Evolutionary conservation across 495 filamentous ascomycete genomes (phyloP).

Genomic region (Podospora pseudopauciseta): DNA sequence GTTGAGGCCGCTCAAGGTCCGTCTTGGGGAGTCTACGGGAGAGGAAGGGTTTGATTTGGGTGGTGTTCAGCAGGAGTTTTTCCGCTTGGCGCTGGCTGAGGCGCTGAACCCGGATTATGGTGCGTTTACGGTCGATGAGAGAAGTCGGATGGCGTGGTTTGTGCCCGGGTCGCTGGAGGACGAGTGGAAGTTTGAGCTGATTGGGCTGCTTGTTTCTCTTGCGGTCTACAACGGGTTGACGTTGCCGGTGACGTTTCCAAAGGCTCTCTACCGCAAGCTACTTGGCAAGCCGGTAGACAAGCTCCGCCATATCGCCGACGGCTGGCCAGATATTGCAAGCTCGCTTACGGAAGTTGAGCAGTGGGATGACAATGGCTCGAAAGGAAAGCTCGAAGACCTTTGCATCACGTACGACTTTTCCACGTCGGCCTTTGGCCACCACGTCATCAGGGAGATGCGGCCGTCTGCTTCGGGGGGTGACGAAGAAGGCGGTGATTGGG

Average conservation of each 20-base stretch:
- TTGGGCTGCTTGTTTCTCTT: conserved; percentile 81
- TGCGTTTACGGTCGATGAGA: conserved; percentile 68
- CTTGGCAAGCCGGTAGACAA: conserved; percentile 61
- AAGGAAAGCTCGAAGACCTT: conserved; percentile 61
- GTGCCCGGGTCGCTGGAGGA: conserved; percentile 74
- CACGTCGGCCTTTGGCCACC: conserved; percentile 62
- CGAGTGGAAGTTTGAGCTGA: conserved; percentile 82
- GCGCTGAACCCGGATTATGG: conserved; percentile 72
- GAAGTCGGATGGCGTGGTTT: conserved; percentile 81
- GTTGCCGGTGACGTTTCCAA: conserved; percentile 82
- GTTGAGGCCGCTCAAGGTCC: conserved; percentile 79
- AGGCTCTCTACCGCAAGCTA: conserved; percentile 76
- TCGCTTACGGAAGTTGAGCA: conserved; percentile 66
- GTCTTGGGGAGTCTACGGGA: conserved; percentile 72
- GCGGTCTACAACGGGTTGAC: conserved; percentile 95
- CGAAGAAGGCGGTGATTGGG: background rate
- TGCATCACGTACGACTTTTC: conserved; percentile 79
- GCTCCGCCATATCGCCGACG: conserved; percentile 73
- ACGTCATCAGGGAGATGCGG: conserved; percentile 49
- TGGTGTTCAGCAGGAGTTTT: conserved; percentile 94
- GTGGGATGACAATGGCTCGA: conserved; percentile 73
- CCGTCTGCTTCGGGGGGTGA: conserved; percentile 4
- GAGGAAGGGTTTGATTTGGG: conserved; percentile 92
- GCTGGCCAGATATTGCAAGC: conserved; percentile 76
- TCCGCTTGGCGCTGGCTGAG: conserved; percentile 73